A percentile compares a stretch with the other conserved stretches of the same genome.
Conservation (phyloP, 495 filamentous ascomycete genomes). For the Xylaria castorea region DNA sequence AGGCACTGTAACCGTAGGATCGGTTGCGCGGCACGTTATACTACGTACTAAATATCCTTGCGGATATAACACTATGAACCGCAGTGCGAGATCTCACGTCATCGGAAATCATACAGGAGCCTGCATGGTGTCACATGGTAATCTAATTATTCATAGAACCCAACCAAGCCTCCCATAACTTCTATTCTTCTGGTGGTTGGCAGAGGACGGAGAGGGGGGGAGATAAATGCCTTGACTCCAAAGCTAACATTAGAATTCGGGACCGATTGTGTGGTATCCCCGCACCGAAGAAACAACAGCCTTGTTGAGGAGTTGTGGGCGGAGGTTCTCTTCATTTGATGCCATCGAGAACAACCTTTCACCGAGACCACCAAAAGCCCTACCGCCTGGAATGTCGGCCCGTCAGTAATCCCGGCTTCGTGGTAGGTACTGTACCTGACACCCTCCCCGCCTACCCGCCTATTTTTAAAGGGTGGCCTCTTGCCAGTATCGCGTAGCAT, state of each 20-base stretch:
- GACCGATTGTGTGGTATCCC: not conserved
- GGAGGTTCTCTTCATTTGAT: not conserved
- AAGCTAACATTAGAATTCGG: not conserved
- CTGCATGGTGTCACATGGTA: not conserved
- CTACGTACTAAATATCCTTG: not conserved
- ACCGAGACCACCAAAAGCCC: not conserved
- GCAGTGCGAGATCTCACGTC: constrained; percentile 16
- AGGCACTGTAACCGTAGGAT: constrained; percentile 12
- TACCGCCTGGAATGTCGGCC: constrained; percentile 21
- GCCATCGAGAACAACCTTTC: not conserved
- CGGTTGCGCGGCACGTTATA: not conserved
- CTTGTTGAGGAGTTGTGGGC: not conserved
- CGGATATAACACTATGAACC: not conserved
- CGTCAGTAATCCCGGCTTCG: constrained; percentile 17
- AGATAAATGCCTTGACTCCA: not conserved
- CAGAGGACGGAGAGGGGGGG: not conserved
- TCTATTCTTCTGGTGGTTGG: not conserved
- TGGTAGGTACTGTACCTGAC: not conserved
- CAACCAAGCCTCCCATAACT: not conserved
- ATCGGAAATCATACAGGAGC: constrained; percentile 8
- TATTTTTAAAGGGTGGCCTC: not conserved
- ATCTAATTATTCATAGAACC: constrained; percentile 8
- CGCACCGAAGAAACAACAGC: not conserved
- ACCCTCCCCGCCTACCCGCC: constrained; percentile 2
- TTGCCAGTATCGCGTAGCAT: constrained; percentile 21